A percentile compares a stretch with the other conserved stretches of the same genome.
Conservation (phyloP, 2,329 filamentous ascomycete genomes). For the Ophiostoma pallidulum region DNA sequence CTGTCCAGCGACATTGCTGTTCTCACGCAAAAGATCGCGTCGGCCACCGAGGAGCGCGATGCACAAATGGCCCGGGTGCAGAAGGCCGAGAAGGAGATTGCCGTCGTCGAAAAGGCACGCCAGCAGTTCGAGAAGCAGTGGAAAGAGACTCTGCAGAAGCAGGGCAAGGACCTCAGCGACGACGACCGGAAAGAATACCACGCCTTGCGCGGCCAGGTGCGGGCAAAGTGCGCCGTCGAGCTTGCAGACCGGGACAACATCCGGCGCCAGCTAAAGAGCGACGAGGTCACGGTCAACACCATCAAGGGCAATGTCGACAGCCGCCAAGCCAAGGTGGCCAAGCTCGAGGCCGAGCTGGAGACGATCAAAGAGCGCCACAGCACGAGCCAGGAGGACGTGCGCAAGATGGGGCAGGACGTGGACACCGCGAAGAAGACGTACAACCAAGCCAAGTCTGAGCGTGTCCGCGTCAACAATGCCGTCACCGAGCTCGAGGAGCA, state of each 20-base stretch:
- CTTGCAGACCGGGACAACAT: slow-evolving; percentile 78
- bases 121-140: slow-evolving; percentile 82
- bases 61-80: slow-evolving; percentile 58
- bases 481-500: slow-evolving; percentile 88
- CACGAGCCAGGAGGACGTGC: slow-evolving; percentile 51
- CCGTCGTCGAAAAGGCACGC: slow-evolving; percentile 80
- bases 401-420: slow-evolving; percentile 66
- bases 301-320: slow-evolving; percentile 81
- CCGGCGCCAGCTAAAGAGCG: slow-evolving; percentile 80
- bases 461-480: slow-evolving; percentile 69
- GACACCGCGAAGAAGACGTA: slow-evolving; percentile 84
- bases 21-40: slow-evolving; percentile 57
- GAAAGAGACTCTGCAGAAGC: slow-evolving; percentile 72
- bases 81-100: slow-evolving; percentile 71
- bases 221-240: slow-evolving; percentile 69
- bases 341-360: slow-evolving; percentile 61
- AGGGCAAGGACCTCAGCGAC: slow-evolving; percentile 77
- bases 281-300: slow-evolving; percentile 83
- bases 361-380: slow-evolving; percentile 60
- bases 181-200: slow-evolving; percentile 86
- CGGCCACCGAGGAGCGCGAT: slow-evolving; percentile 67
- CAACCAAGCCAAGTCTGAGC: slow-evolving; percentile 75
- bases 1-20: slow-evolving; percentile 61
- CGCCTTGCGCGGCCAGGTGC: slow-evolving; percentile 72
- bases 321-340: slow-evolving; percentile 62